Percentiles rank a stretch among this genome's conserved stretches.
These are phyloP conservation scores for Filobasidium floriforme DNA, from an alignment of 768 basidiomycete genomes.

Conservation along the genomic window DNA sequence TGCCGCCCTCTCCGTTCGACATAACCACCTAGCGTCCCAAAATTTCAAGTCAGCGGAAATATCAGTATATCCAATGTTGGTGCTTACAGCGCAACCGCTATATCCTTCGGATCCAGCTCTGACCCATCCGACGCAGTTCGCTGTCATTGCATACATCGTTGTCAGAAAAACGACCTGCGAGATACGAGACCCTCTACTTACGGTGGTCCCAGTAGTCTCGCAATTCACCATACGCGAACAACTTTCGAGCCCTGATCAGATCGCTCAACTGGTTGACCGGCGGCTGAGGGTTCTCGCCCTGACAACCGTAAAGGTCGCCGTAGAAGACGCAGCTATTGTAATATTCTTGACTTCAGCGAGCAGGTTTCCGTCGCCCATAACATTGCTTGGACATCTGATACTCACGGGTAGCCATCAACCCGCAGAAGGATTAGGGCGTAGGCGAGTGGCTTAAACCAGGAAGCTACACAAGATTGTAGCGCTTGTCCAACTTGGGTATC, in stretches of 20 bases:
- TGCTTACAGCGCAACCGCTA: constrained; percentile 42
- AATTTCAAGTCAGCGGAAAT: background rate
- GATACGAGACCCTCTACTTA: background rate
- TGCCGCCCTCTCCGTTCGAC: constrained; percentile 43
- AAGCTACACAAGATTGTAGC: constrained; percentile 46
- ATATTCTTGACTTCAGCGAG: too few relatives aligned
- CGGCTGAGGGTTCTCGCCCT: constrained; percentile 45
- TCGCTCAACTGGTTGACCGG: constrained; percentile 46
- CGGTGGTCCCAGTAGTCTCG: constrained; percentile 24
- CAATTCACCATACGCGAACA: constrained; percentile 31
- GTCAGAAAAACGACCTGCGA: too few relatives aligned
- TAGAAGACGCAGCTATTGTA: constrained; percentile 41
- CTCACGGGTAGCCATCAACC: constrained; percentile 46
- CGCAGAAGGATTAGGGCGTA: constrained; percentile 48
- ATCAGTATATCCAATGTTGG: too few relatives aligned
- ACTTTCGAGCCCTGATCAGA: constrained; percentile 41
- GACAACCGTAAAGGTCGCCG: constrained; percentile 47
- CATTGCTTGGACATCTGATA: constrained; percentile 2
- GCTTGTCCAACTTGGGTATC: constrained; percentile 47
- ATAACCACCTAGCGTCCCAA: constrained; percentile 26
- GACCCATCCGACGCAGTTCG: constrained; percentile 48
- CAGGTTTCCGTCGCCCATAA: background rate
- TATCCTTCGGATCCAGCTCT: constrained; percentile 45
- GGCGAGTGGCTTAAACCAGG: constrained; percentile 47
- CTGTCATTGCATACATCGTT: too few relatives aligned